Percentiles rank a stretch among this genome's conserved stretches.
Evolutionary conservation across 1,139 yeast genomes (phyloP).

Genomic region (Kodamaea fungicola): DNA sequence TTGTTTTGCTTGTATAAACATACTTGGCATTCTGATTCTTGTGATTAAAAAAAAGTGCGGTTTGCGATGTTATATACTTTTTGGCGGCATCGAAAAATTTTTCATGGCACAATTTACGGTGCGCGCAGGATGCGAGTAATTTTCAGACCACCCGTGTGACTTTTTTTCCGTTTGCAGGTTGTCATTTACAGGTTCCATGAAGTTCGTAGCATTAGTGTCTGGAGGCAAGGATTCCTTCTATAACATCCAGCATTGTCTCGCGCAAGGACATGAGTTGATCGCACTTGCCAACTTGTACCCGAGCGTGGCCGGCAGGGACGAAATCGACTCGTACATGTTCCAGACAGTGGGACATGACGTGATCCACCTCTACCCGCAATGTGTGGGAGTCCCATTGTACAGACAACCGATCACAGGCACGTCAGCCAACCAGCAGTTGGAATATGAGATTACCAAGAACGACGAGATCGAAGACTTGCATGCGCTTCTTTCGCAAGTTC

Average conservation of each 20-base stretch:
- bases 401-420: constrained; percentile 63
- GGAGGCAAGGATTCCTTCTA: constrained; percentile 97
- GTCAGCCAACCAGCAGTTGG: constrained; percentile 63
- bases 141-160: background rate
- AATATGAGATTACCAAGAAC: constrained; percentile 58
- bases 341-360: constrained; percentile 97
- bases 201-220: constrained; percentile 84
- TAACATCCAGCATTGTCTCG: constrained; percentile 78
- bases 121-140: background rate
- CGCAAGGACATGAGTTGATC: constrained; percentile 76
- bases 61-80: constrained; percentile 13
- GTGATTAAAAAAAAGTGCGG: background rate
- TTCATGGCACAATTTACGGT: constrained; percentile 3
- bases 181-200: constrained; percentile 45
- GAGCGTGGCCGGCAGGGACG: constrained; percentile 42
- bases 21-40: constrained; percentile 54
- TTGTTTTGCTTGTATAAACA: constrained; percentile 22
- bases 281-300: constrained; percentile 89
- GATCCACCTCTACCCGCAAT: constrained; percentile 59
- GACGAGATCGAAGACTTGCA: constrained; percentile 88
- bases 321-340: constrained; percentile 92
- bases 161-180: background rate
- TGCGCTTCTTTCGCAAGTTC: constrained; percentile 45
- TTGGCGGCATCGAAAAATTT: constrained; percentile 9
- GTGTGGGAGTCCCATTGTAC: constrained; percentile 78